Base-by-base conservation (phyloP, 2,329 filamentous ascomycete genomes). In the Aspergillus hortae region DNA sequence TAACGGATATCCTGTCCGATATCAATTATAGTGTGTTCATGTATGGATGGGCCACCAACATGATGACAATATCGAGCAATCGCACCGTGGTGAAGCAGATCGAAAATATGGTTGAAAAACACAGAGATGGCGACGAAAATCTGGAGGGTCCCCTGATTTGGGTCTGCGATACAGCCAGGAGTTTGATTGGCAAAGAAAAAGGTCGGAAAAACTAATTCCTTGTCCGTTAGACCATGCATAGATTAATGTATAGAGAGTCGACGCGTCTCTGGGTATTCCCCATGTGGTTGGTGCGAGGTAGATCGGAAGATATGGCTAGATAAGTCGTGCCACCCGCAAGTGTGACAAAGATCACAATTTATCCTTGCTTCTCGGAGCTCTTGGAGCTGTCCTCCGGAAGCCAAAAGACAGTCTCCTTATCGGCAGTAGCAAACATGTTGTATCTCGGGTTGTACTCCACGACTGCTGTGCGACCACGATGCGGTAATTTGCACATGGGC, bases 341-440 rank as follows among this genome's bases (percentile, higher is more conserved):
- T 6, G 35, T 38, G 23, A 15, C 12, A n/a, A 19, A 6, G n/a
- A 42, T 23, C 14, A 23, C 40, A 23, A 32, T 21, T 36, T 30
- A 48, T n/a, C 15, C 21, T 61, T 66, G 69, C 57, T 71, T 69
- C 35, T 73, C 68, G 2, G 66, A 54, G 6, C 61, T 47, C 53
- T 64, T 67, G n/a, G 63, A 56, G 36, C 55, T 54, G 41, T 84
- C 81, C 67, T 90, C 87, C 1, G 88, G 88, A 33, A 89, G 70
- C 88, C 88, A 92, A 61, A 92, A 89, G 17, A 89, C 73, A 54
- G 90, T 76, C 49, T 96, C 91, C 65, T 87, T 87, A 62, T 97
- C 92, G 3, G 90, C 94, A 42, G 87, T 94, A 7, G 90, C 92
- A 60, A 97, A 81, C 76, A 96, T 86, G 71, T 97, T 96, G 71